Percentiles rank a stretch among this genome's conserved stretches.
These are phyloP conservation scores for Pseudogymnoascus sp. DNA, from an alignment of 2,329 filamentous ascomycete species.

Conservation along the genomic window DNA sequence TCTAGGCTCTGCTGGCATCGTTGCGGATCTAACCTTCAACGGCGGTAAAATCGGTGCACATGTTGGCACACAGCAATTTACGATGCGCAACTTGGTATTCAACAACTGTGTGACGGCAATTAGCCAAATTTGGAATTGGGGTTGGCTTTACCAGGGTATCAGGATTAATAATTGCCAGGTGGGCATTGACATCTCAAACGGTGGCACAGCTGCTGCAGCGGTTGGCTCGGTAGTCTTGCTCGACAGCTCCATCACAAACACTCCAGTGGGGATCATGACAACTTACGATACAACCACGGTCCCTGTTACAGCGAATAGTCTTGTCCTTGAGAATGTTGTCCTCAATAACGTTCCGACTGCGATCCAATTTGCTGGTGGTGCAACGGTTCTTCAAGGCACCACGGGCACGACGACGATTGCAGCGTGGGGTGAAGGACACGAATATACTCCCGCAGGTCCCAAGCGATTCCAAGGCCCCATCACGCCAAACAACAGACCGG, in stretches of 20 bases:
- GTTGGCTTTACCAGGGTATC: conserved; percentile 45
- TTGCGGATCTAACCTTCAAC: conserved; percentile 51
- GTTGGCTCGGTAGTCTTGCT: conserved; percentile 50
- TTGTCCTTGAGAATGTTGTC: conserved; percentile 81
- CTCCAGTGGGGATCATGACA: conserved; percentile 41
- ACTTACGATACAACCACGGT: conserved; percentile 42
- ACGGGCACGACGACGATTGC: conserved; percentile 55
- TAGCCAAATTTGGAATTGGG: conserved; percentile 52
- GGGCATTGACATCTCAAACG: conserved; percentile 45
- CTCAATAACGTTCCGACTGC: conserved; percentile 58
- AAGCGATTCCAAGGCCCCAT: conserved; percentile 32
- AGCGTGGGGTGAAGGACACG: conserved; percentile 71
- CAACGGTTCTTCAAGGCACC: conserved; percentile 52
- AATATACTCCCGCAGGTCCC: conserved; percentile 48
- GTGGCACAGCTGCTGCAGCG: conserved; percentile 33
- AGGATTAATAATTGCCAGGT: conserved; percentile 44
- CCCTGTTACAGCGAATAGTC: conserved; percentile 60
- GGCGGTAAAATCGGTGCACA: conserved; percentile 53
- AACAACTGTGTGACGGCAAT: conserved; percentile 44
- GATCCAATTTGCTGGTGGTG: conserved; percentile 49
- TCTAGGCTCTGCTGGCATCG: conserved; percentile 46
- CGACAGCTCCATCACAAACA: conserved; percentile 45
- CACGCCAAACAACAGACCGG: conserved; percentile 35
- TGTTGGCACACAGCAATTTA: conserved; percentile 59
- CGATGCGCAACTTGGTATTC: conserved; percentile 44